Evolutionary conservation across 176 grass and related monocot species (phyloP).

Genomic region (Thinopyrum elongatum): DNA sequence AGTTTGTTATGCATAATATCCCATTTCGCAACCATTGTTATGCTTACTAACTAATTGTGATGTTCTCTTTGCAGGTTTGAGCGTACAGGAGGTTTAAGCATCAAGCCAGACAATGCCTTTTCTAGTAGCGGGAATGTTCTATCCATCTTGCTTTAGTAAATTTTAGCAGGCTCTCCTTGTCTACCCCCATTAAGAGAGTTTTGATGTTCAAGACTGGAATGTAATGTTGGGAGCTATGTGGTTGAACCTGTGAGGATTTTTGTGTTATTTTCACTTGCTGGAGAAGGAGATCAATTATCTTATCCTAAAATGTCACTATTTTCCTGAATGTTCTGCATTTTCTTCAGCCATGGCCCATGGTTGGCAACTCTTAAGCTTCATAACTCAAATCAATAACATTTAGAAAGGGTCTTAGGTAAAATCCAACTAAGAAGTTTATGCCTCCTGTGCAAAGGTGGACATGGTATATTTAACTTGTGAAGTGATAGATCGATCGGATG

Average conservation of each 20-base stretch:
- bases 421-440: too few species aligned
- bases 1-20: neutral
- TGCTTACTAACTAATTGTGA: neutral
- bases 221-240: conserved; percentile 16
- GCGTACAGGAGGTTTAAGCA: conserved; percentile 58
- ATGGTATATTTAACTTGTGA: too few species aligned
- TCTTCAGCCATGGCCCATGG: neutral
- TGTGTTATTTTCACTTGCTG: neutral
- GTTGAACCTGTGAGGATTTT: conserved; percentile 7
- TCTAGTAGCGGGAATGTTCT: neutral
- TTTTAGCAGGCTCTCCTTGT: neutral
- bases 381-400: too few species aligned
- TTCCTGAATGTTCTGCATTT: neutral
- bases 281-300: neutral
- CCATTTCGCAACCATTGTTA: neutral
- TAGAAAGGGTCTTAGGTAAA: too few species aligned
- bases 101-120: neutral
- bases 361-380: too few species aligned
- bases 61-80: conserved; percentile 49
- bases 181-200: neutral
- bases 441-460: too few species aligned
- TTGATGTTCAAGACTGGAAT: conserved; percentile 14
- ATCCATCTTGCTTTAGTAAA: neutral
- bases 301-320: neutral
- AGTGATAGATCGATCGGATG: too few species aligned